Conservation (phyloP, 2,329 filamentous ascomycete species). For the Dendryphion nanum region DNA sequence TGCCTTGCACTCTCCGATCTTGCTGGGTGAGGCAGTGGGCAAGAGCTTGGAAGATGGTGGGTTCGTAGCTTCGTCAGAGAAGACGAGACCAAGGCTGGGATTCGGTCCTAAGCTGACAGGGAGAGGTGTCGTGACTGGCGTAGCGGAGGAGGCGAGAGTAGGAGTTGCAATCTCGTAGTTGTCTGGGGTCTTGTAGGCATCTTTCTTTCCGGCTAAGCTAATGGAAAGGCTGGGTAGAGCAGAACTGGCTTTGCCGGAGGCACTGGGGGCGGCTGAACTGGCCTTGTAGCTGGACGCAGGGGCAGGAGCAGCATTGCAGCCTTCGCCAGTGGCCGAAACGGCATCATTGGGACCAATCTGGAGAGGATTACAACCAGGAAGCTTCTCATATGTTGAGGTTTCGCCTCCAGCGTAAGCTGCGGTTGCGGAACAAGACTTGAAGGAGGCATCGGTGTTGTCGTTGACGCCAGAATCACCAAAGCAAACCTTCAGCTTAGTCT, state of each 20-base stretch:
- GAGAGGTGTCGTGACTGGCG: slow-evolving; percentile 1
- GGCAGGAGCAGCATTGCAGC: slow-evolving; percentile 18
- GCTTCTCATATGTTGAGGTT: slow-evolving; percentile 21
- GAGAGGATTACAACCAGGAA: slow-evolving; percentile 41
- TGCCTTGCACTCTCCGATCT: slow-evolving; percentile 17
- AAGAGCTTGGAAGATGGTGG: slow-evolving; percentile 8
- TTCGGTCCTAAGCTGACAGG: no score
- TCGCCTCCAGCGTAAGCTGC: slow-evolving; percentile 14
- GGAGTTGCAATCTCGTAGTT: neutral
- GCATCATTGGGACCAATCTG: slow-evolving; percentile 35
- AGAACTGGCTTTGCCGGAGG: neutral
- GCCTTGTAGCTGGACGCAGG: slow-evolving; percentile 2
- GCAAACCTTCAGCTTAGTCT: slow-evolving; percentile 36
- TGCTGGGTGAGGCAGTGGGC: slow-evolving; percentile 4
- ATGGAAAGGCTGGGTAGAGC: neutral
- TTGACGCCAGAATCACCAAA: slow-evolving; percentile 37
- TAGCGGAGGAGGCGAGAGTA: neutral
- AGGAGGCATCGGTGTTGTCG: slow-evolving; percentile 26
- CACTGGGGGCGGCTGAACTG: slow-evolving; percentile 7
- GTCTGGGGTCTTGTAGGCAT: neutral
- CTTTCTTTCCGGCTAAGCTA: no score
- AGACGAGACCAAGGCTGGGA: slow-evolving; percentile 2
- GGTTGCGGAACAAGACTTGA: slow-evolving; percentile 25
- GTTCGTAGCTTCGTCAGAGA: slow-evolving; percentile 6
- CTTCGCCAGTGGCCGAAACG: slow-evolving; percentile 23